phyloP scores from a whole-genome alignment of 805 yeast species.

The Grigorovia transvaalensis region DNA sequence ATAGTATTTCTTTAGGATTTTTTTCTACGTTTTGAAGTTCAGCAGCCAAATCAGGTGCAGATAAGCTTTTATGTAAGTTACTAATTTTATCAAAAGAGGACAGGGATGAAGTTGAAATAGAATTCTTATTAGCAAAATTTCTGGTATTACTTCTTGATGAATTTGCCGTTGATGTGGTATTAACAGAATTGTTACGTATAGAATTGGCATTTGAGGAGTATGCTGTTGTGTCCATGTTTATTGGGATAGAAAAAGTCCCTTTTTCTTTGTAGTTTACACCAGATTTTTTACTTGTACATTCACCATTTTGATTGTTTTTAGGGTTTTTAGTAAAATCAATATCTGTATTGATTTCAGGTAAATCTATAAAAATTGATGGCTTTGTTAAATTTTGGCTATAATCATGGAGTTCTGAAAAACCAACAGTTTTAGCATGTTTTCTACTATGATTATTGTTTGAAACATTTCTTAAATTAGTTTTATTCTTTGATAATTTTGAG shows the following conservation, averaged over 20 bases:
- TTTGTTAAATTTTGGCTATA: neutral
- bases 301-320: neutral
- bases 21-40: neutral
- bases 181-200: neutral
- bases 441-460: neutral
- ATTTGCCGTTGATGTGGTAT: neutral
- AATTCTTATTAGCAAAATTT: neutral
- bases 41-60: neutral
- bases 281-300: neutral
- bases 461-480: too few relatives aligned
- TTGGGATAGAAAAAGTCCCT: neutral
- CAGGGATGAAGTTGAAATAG: neutral
- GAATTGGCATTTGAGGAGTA: neutral
- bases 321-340: neutral
- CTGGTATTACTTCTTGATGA: neutral
- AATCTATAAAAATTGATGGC: neutral
- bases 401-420: neutral
- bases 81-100: neutral
- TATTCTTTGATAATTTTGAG: neutral
- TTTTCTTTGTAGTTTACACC: neutral
- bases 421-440: neutral
- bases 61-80: neutral
- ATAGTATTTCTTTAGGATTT: neutral
- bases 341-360: neutral
- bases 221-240: neutral